phyloP scores from a whole-genome alignment of 495 filamentous ascomycete species.

The Pseudomonodictys pantanalensis region DNA sequence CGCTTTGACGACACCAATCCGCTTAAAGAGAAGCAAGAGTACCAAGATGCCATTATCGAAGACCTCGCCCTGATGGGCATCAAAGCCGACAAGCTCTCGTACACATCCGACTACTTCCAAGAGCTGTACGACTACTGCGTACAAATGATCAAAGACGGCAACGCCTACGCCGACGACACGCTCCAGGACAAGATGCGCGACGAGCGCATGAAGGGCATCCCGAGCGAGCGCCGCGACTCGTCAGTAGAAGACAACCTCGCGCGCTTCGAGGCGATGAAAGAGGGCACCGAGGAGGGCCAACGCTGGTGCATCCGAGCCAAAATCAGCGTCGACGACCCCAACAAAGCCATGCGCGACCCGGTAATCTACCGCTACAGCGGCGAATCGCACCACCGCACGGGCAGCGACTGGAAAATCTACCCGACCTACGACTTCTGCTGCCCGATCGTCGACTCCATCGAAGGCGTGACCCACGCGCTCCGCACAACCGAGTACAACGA shows the following conservation, averaged over 20 bases:
- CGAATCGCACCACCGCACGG: constrained; percentile 83
- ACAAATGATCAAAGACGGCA: constrained; percentile 73
- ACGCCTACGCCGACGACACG: constrained; percentile 89
- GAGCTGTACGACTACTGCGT: constrained; percentile 77
- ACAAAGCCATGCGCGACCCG: constrained; percentile 85
- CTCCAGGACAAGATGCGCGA: constrained; percentile 79
- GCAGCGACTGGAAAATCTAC: constrained; percentile 88
- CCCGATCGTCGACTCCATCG: constrained; percentile 83
- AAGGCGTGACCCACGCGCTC: constrained; percentile 92
- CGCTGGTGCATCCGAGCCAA: constrained; percentile 87
- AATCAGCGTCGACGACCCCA: constrained; percentile 76
- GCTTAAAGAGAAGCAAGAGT: constrained; percentile 88
- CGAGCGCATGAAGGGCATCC: constrained; percentile 71
- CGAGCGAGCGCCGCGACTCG: constrained; percentile 72
- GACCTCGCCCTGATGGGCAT: constrained; percentile 85
- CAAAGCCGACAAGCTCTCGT: constrained; percentile 71
- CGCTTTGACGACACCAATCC: constrained; percentile 95
- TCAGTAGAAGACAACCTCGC: constrained; percentile 75
- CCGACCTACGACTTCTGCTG: constrained; percentile 94
- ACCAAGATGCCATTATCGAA: constrained; percentile 81
- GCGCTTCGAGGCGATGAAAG: constrained; percentile 86
- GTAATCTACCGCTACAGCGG: constrained; percentile 92
- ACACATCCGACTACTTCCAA: constrained; percentile 89
- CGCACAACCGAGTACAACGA: constrained; percentile 97
- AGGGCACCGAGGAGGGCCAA: constrained; percentile 68